phyloP scores from a whole-genome alignment of 2,329 filamentous ascomycete species.

The Fonsecaea monophora region DNA sequence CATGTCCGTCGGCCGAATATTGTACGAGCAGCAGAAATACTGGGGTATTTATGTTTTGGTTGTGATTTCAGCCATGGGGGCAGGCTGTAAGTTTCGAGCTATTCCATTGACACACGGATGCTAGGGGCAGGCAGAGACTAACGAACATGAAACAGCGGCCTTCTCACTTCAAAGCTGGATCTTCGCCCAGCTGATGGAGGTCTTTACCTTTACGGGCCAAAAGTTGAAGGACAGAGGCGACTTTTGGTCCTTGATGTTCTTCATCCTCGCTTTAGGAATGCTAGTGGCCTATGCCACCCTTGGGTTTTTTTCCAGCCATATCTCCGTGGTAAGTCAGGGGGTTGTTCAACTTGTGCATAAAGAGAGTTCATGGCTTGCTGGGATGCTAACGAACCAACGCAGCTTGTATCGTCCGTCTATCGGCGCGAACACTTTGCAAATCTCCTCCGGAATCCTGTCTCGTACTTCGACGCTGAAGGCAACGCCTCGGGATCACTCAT shows the following conservation, averaged over 20 bases:
- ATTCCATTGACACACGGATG: not conserved
- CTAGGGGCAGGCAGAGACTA: constrained; percentile 26
- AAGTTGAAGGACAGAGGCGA: constrained; percentile 52
- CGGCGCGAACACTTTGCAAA: constrained; percentile 55
- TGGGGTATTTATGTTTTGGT: constrained; percentile 44
- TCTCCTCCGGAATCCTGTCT: constrained; percentile 52
- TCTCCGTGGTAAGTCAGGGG: constrained; percentile 44
- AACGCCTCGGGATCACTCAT: constrained; percentile 59
- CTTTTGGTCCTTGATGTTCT: constrained; percentile 64
- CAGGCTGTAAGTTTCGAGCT: constrained; percentile 43
- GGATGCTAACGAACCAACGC: constrained; percentile 31
- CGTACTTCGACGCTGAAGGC: constrained; percentile 53
- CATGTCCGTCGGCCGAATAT: constrained; percentile 42
- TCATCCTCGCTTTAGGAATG: constrained; percentile 59
- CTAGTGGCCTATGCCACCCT: constrained; percentile 54
- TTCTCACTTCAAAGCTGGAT: constrained; percentile 51
- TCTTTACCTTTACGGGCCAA: constrained; percentile 53
- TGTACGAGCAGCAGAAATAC: constrained; percentile 45
- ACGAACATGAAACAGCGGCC: constrained; percentile 56
- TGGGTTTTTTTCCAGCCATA: constrained; percentile 54
- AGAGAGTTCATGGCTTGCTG: constrained; percentile 42
- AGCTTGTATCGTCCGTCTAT: constrained; percentile 48
- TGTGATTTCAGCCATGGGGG: constrained; percentile 41
- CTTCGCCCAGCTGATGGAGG: constrained; percentile 57
- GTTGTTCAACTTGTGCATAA: constrained; percentile 18